These are phyloP conservation scores for Gossypium raimondii DNA, from an alignment of 345 rosid genomes.

Conservation along the genomic window DNA sequence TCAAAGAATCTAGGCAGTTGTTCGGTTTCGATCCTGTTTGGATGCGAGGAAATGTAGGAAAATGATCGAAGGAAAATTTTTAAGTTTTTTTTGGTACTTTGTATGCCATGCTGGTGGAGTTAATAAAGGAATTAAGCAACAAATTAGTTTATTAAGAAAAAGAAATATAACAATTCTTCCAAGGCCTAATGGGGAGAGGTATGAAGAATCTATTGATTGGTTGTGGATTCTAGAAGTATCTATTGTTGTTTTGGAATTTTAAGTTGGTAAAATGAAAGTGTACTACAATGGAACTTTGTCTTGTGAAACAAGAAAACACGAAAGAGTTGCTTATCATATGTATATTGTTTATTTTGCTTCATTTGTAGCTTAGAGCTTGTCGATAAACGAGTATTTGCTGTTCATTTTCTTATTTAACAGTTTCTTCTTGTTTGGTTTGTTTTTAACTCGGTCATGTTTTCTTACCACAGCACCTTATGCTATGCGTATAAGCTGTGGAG, in stretches of 20 bases:
- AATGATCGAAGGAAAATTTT: not conserved
- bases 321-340: not conserved
- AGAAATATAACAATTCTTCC: not conserved
- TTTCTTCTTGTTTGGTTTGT: not conserved
- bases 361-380: not conserved
- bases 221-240: not conserved
- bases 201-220: not conserved
- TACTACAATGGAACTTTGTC: not conserved
- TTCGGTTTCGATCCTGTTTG: not conserved
- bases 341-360: not conserved
- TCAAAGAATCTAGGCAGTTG: conserved; percentile 2
- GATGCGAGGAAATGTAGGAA: not conserved
- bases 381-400: not conserved
- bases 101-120: not conserved
- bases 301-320: not conserved
- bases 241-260: not conserved
- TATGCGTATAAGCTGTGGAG: conserved; percentile 91
- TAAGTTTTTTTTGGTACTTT: not conserved
- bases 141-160: not conserved
- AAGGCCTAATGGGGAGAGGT: not conserved
- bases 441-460: conserved; percentile 12
- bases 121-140: not conserved
- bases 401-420: not conserved
- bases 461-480: conserved; percentile 69
- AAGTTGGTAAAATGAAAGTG: not conserved